A percentile compares a stretch with the other conserved stretches of the same genome.
Evolutionary conservation across 1,139 yeast species (phyloP).

Genomic region (Suzukiozyma palmioleophila): DNA sequence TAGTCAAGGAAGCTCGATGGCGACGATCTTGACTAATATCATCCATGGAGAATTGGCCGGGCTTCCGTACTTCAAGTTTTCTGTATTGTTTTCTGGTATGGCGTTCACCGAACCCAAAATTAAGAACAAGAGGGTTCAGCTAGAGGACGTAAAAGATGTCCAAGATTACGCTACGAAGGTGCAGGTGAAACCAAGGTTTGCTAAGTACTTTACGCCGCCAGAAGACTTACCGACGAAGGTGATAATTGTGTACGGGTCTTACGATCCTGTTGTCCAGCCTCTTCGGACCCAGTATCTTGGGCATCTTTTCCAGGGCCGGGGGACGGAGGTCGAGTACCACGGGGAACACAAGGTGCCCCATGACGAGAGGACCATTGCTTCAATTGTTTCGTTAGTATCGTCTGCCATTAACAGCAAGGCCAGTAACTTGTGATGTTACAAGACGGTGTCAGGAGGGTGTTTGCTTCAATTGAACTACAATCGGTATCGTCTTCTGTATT

Average conservation of each 20-base stretch:
- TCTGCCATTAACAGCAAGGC: neutral
- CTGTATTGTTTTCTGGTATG: conserved; percentile 53
- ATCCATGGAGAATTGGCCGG: conserved; percentile 35
- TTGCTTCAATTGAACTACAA: no score
- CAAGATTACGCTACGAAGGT: conserved; percentile 18
- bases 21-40: conserved; percentile 50
- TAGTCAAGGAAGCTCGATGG: conserved; percentile 90
- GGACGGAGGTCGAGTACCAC: conserved; percentile 21
- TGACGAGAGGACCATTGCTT: conserved; percentile 10
- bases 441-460: no score
- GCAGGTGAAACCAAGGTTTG: conserved; percentile 14
- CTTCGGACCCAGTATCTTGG: conserved; percentile 26
- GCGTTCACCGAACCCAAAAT: conserved; percentile 42
- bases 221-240: conserved; percentile 18
- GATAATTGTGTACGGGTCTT: conserved; percentile 27
- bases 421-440: neutral
- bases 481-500: no score
- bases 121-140: conserved; percentile 3
- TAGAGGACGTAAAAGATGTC: conserved; percentile 20
- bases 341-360: conserved; percentile 41
- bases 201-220: conserved; percentile 16
- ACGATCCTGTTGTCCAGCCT: conserved; percentile 32
- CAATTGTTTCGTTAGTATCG: neutral
- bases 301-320: conserved; percentile 14
- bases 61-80: conserved; percentile 40